Conservation (phyloP, 176 grass and related monocot species). For the Puccinellia tenuiflora region DNA sequence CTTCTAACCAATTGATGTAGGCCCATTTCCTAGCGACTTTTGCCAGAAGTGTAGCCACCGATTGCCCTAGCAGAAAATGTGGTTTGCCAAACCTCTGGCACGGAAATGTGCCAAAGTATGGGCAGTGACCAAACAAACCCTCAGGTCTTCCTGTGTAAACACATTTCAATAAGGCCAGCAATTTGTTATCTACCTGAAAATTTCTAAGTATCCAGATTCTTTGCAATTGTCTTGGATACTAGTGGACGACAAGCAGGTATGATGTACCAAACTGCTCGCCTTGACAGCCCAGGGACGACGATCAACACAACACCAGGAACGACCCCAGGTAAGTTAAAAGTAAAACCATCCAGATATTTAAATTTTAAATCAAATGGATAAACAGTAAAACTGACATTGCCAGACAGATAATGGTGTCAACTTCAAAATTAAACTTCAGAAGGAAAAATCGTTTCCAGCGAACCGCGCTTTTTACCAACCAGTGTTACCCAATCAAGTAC, state of each 20-base stretch:
- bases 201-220: not conserved
- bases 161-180: not conserved
- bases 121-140: not conserved
- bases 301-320: not conserved
- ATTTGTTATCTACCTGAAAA: not conserved
- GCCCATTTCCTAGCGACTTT: not conserved
- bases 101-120: not conserved
- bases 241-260: not conserved
- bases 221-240: not conserved
- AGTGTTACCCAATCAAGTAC: not conserved
- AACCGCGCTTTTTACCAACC: not conserved
- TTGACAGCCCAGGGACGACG: not conserved
- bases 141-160: not conserved
- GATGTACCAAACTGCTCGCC: not conserved
- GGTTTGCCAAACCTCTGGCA: not conserved
- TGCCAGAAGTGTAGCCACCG: not conserved
- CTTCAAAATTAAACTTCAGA: not conserved
- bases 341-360: not conserved
- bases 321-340: not conserved
- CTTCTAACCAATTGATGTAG: not conserved
- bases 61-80: not conserved
- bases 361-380: constrained; percentile 3
- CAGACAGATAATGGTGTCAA: not conserved
- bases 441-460: not conserved
- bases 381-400: not conserved